Conservation (phyloP, 2,329 filamentous ascomycete species). For the Colletotrichum sp. region DNA sequence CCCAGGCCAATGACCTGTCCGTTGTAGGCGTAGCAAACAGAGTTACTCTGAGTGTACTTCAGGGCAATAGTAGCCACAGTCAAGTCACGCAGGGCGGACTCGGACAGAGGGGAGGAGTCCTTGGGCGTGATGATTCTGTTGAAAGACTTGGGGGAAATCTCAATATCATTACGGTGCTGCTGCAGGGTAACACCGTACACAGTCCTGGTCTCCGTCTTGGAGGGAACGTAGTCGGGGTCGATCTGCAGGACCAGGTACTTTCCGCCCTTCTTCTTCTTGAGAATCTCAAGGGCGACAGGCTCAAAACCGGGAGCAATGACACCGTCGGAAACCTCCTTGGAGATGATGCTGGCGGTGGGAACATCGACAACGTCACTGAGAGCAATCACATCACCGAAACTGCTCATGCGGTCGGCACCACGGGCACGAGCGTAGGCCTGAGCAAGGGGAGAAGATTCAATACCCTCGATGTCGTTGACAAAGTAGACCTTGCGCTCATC, state of each 20-base stretch:
- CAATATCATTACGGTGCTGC: slow-evolving; percentile 91
- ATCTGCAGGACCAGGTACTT: slow-evolving; percentile 97
- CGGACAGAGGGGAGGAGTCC: slow-evolving; percentile 72
- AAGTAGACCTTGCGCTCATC: slow-evolving; percentile 98
- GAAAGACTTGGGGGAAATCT: slow-evolving; percentile 86
- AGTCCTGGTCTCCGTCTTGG: slow-evolving; percentile 81
- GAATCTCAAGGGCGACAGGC: slow-evolving; percentile 83
- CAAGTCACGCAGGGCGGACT: slow-evolving; percentile 84
- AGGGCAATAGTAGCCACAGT: slow-evolving; percentile 95
- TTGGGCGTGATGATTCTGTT: slow-evolving; percentile 85
- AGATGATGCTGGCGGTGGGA: slow-evolving; percentile 95
- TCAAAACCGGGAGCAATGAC: slow-evolving; percentile 91
- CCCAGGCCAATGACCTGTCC: slow-evolving; percentile 94
- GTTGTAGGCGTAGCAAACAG: slow-evolving; percentile 94
- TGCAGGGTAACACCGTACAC: slow-evolving; percentile 89
- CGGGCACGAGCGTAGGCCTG: slow-evolving; percentile 96
- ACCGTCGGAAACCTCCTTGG: slow-evolving; percentile 95
- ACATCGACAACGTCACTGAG: slow-evolving; percentile 90
- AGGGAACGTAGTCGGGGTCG: slow-evolving; percentile 83
- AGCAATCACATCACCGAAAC: slow-evolving; percentile 95
- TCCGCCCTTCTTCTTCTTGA: slow-evolving; percentile 98
- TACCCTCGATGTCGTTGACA: slow-evolving; percentile 90
- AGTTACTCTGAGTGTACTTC: slow-evolving; percentile 99
- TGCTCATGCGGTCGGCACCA: slow-evolving; percentile 97
- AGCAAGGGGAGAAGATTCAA: slow-evolving; percentile 84